Conservation (phyloP, 2,329 filamentous ascomycete species). For the Endothia cerciana region DNA sequence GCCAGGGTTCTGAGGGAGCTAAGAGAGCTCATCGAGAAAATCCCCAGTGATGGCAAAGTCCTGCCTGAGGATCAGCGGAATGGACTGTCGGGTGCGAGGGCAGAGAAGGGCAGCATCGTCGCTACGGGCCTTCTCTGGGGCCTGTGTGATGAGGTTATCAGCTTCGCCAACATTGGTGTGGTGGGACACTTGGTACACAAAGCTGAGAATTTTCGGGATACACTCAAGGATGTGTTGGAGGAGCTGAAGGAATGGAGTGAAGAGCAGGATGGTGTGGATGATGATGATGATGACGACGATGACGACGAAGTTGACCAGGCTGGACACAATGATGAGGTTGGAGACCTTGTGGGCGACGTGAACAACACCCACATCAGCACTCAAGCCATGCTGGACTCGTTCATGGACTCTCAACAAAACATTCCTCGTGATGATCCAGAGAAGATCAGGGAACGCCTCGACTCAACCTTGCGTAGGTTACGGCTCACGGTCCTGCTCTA, state of each 20-base stretch:
- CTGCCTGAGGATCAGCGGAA: constrained; percentile 52
- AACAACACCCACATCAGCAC: constrained; percentile 42
- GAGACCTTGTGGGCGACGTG: constrained; percentile 36
- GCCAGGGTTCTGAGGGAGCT: constrained; percentile 67
- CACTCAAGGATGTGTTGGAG: constrained; percentile 79
- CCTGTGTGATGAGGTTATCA: constrained; percentile 73
- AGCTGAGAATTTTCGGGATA: constrained; percentile 73
- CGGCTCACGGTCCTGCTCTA: constrained; percentile 72
- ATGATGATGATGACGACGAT: constrained; percentile 55
- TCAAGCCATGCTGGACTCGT: constrained; percentile 66
- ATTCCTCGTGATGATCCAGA: constrained; percentile 69
- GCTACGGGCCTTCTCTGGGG: constrained; percentile 83
- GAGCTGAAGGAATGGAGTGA: constrained; percentile 90
- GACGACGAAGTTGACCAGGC: constrained; percentile 47
- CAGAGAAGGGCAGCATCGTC: constrained; percentile 58
- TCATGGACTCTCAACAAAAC: constrained; percentile 65
- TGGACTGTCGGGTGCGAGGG: constrained; percentile 39
- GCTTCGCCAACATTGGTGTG: constrained; percentile 68
- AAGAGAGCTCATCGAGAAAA: constrained; percentile 59
- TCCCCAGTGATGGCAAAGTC: constrained; percentile 62
- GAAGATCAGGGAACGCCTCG: constrained; percentile 66
- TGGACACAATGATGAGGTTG: constrained; percentile 49
- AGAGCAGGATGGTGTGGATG: constrained; percentile 66
- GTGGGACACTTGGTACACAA: constrained; percentile 71
- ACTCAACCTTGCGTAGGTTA: constrained; percentile 65